These are phyloP conservation scores for Globisporangium barbulae DNA, from an alignment of 352 stramenopile genomes.

Conservation along the genomic window DNA sequence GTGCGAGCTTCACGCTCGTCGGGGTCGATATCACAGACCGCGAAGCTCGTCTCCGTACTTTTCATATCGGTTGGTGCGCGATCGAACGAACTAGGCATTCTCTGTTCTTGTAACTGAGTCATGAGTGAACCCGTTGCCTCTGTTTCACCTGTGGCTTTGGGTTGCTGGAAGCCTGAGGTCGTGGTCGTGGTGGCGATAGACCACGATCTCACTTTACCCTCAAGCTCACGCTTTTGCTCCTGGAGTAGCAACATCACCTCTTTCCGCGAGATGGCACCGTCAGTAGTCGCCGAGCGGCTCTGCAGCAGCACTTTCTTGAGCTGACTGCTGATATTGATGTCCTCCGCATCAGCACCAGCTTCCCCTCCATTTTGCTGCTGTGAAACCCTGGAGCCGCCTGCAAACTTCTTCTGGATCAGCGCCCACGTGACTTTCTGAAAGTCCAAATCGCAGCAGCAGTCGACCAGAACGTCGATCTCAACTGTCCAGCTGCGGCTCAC, in stretches of 20 bases:
- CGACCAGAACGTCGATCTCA: constrained; percentile 20
- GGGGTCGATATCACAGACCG: constrained; percentile 6
- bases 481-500: constrained; percentile 5
- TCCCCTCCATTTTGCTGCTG: neutral
- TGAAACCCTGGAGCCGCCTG: neutral
- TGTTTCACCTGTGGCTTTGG: neutral
- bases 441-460: constrained; percentile 25
- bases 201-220: constrained; percentile 7
- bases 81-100: neutral
- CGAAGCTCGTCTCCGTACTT: neutral
- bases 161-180: neutral
- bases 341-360: neutral
- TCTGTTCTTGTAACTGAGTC: neutral
- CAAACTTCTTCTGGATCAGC: constrained; percentile 22
- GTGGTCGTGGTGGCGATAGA: neutral
- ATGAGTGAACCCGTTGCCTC: neutral
- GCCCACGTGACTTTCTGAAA: constrained; percentile 31
- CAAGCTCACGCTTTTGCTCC: constrained; percentile 13
- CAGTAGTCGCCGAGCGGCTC: neutral
- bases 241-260: constrained; percentile 13
- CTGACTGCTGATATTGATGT: neutral
- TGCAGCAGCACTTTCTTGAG: constrained; percentile 10
- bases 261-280: constrained; percentile 4
- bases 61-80: too few species aligned
- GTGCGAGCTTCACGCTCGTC: neutral